Conservation (phyloP, 2,329 filamentous ascomycete species). For the Fusarium sp. region DNA sequence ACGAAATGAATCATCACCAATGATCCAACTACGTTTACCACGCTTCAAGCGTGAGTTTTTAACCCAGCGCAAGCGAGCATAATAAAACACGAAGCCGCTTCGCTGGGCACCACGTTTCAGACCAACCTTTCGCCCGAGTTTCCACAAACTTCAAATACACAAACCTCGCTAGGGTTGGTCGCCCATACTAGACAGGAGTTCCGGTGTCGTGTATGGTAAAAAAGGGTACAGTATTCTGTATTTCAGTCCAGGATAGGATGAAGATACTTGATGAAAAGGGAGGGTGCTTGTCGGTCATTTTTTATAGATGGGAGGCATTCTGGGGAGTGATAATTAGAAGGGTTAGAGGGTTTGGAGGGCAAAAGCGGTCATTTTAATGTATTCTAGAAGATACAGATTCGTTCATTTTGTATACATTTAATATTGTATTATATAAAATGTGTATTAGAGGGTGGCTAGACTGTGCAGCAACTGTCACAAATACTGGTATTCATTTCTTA, state of each 20-base stretch:
- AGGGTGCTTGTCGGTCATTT: slow-evolving; percentile 4
- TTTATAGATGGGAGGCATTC: slow-evolving; percentile 15
- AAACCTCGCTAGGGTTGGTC: slow-evolving; percentile 16
- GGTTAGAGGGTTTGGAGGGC: background rate
- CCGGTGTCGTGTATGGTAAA: slow-evolving; percentile 24
- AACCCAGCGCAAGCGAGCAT: slow-evolving; percentile 8
- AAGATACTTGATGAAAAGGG: slow-evolving; percentile 11
- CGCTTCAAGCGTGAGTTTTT: slow-evolving; percentile 23
- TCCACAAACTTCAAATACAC: background rate
- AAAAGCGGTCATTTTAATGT: slow-evolving; percentile 6
- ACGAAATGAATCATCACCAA: background rate
- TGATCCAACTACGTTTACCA: slow-evolving; percentile 29
- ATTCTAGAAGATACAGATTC: background rate
- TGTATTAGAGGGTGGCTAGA: slow-evolving; percentile 6
- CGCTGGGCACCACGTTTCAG: slow-evolving; percentile 38
- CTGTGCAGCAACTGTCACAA: background rate
- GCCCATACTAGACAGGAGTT: slow-evolving; percentile 27
- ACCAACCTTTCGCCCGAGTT: slow-evolving; percentile 6
- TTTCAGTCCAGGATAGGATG: background rate
- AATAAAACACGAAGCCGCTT: slow-evolving; percentile 7
- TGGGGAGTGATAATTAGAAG: slow-evolving; percentile 4
- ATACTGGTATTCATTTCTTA: background rate
- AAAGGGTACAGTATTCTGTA: slow-evolving; percentile 1
- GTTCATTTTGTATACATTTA: background rate
- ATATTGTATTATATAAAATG: slow-evolving; percentile 4